Evolutionary conservation across 257 asterid genomes (phyloP).

Genomic region (Penstemon eatonii): DNA sequence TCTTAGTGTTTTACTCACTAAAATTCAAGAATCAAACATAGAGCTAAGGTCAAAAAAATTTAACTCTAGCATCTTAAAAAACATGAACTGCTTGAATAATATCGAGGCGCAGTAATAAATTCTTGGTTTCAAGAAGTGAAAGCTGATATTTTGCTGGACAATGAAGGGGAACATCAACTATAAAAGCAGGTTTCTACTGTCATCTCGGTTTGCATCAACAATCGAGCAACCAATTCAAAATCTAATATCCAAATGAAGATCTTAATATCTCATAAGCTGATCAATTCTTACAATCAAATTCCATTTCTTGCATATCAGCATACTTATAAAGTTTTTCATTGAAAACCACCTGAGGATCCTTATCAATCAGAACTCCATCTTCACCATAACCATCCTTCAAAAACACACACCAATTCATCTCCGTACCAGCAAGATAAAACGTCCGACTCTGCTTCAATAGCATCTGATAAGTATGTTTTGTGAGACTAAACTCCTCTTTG

Average conservation of each 20-base stretch:
- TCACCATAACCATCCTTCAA: slow-evolving; percentile 81
- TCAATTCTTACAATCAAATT: slow-evolving; percentile 28
- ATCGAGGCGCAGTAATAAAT: too few species aligned
- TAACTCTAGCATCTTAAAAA: too few species aligned
- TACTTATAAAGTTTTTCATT: slow-evolving; percentile 57
- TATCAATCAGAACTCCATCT: slow-evolving; percentile 57
- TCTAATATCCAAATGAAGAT: not conserved
- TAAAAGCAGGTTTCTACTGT: too few species aligned
- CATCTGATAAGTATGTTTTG: slow-evolving; percentile 85
- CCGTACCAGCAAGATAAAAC: slow-evolving; percentile 86
- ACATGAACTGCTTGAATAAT: too few species aligned
- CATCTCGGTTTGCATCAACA: not conserved
- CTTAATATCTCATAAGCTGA: not conserved
- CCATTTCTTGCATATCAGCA: slow-evolving; percentile 62
- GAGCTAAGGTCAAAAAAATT: too few species aligned
- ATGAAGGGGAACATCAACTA: too few species aligned
- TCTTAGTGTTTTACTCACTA: too few species aligned
- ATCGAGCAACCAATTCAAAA: not conserved
- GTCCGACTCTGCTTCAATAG: slow-evolving; percentile 78
- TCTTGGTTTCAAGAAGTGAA: too few species aligned
- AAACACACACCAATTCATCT: slow-evolving; percentile 98
- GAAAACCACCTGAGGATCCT: slow-evolving; percentile 81
- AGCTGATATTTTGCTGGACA: too few species aligned
- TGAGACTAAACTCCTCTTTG: slow-evolving; percentile 82
- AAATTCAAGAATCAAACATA: too few species aligned